phyloP scores from a whole-genome alignment of 129 eudicot species.

The Helichrysum umbraculigerum region DNA sequence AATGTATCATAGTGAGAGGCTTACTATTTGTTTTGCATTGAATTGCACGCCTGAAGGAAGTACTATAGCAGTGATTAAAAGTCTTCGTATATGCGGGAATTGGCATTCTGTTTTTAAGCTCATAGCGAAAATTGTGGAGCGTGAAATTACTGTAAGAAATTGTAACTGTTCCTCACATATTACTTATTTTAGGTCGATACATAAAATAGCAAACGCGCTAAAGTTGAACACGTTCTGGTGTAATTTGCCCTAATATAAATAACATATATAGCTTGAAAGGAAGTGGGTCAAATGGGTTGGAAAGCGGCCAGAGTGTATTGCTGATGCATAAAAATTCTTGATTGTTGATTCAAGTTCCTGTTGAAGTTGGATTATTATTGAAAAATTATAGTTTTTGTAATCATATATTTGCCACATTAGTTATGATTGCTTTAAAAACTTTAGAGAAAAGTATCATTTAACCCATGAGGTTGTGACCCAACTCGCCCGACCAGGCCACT shows the following conservation, averaged over 20 bases:
- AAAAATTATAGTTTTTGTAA: too few relatives aligned
- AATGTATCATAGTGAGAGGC: background rate
- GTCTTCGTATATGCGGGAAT: background rate
- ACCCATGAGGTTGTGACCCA: background rate
- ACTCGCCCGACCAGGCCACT: background rate
- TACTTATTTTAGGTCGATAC: background rate
- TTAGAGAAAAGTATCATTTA: background rate
- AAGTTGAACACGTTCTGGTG: background rate
- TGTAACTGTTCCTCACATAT: background rate
- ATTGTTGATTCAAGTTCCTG: background rate
- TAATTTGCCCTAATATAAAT: background rate
- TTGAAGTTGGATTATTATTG: background rate
- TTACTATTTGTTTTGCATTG: background rate
- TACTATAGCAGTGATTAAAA: background rate
- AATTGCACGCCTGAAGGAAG: background rate
- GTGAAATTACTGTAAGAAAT: background rate
- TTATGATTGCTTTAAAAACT: too few relatives aligned
- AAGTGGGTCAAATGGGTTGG: background rate
- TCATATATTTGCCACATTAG: too few relatives aligned
- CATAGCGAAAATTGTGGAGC: background rate
- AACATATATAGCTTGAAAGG: background rate
- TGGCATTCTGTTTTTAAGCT: too few relatives aligned
- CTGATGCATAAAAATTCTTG: background rate
- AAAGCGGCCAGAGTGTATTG: background rate
- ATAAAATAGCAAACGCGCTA: background rate